Base-by-base conservation (phyloP, 768 basidiomycete genomes). In the Tylopilus sp. region DNA sequence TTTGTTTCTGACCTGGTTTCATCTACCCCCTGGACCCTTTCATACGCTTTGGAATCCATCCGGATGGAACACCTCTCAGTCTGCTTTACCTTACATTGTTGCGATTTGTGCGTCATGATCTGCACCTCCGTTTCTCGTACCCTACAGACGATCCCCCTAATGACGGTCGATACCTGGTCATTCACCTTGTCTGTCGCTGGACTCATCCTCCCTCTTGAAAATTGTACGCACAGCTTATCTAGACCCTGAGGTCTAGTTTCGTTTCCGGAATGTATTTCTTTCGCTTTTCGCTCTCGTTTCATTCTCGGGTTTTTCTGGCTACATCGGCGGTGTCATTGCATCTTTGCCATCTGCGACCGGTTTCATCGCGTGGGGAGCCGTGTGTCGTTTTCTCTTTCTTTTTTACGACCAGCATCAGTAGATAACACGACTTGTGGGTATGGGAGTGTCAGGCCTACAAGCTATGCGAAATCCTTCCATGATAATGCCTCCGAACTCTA, bases 1-100 rank as follows among this genome's bases (percentile, higher is more conserved):
- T n/a, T n/a, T n/a, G n/a, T n/a, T n/a, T n/a, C n/a, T n/a, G n/a
- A n/a, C n/a, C n/a, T n/a, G n/a, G n/a, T n/a, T n/a, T n/a, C n/a
- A n/a, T n/a, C n/a, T n/a, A n/a, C n/a, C 41, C 48, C 36, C 38
- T 7, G 50, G 38, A 57, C 47, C 7, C n/a, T 4, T 35, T 25
- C n/a, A 25, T 17, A 23, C 41, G 22, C 56, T 50, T 44, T 44
- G 60, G 60, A 62, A 49, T 26, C 18, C 52, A 51, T 47, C 51
- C 38, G 51, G 50, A 51, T 47, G 51, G 50, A 51, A 51, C 44
- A 3, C 44, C 13, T 26, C 3, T 31, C 33, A 44, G 28, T 21
- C 26, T 30, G 38, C 40, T 60, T 43, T 53, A 59, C 36, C 38
- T 42, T 59, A 59, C 40, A 22, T 3, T 35, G 36, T 20, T 25